Evolutionary conservation across 495 filamentous ascomycete species (phyloP), one percentile per base, ranked within the genome.

Genomic region (Sporormia fimetaria): DNA sequence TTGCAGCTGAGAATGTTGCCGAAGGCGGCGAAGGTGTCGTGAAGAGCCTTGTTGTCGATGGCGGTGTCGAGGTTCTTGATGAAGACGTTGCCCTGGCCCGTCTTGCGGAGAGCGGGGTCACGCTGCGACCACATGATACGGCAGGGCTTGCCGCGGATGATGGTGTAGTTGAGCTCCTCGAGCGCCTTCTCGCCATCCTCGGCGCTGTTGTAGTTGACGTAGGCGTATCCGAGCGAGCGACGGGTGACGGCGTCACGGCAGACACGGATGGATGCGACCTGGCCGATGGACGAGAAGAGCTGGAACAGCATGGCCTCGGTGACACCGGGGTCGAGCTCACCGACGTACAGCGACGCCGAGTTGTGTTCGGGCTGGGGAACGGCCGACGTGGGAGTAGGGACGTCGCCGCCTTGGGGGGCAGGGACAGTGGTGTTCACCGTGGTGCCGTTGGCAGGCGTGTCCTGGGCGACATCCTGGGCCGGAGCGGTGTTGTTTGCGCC

Each of bases 111-210:
- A 61, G 88, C 90, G 51, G 90, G 90, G 67, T 99, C 90, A 66
- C 90, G 90, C 74, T 99, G 90, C 44, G 92, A 96, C 90, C 90
- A 99, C 90, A 99, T 99, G 74, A 99, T 99, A 64, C 90, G 90
- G 79, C 92, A 96, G 23, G 90, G 88, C 62, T 84, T 86, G 56
- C 85, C 85, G 76, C 96, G 96, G 73, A 99, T 96, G 51, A 94
- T 70, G 44, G 92, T 99, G 71, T 99, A 99, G 77, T 99, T 99
- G 46, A 99, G 76, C 67, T 99, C 90, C 68, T 99, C 90, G 34
- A 99, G 78, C 47, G 90, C 90, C 63, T 88, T 88, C 73, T 99
- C 90, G 55, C 90, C 90, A 61, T 99, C 92, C 44, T 75, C 65
- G 24, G 87, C 87, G 66, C 83, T 92, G 70, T 96, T 99, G 77